These are phyloP conservation scores for Nowakowskiella sp. DNA, from an alignment of 192 early-diverging fungal species.

Conservation along the genomic window DNA sequence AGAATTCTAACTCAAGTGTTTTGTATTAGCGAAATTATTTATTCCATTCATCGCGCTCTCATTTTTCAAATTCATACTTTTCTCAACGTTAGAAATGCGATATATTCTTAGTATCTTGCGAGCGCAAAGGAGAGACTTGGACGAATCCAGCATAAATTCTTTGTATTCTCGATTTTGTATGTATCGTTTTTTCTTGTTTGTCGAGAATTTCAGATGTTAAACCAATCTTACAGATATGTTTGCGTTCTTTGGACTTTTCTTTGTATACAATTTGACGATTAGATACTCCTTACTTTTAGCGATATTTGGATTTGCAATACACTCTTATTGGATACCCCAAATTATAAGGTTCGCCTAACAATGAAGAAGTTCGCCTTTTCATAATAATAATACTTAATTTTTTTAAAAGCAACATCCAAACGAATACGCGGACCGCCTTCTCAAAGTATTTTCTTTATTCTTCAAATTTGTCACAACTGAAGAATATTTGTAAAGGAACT, in stretches of 20 bases:
- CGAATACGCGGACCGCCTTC: constrained; percentile 55
- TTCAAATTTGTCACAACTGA: too few species aligned
- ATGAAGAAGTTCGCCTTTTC: constrained; percentile 2
- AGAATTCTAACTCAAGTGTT: not conserved
- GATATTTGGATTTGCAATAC: constrained; percentile 35
- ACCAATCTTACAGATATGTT: constrained; percentile 40
- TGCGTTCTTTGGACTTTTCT: constrained; percentile 50
- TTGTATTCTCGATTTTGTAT: constrained; percentile 56
- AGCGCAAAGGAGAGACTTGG: constrained; percentile 53
- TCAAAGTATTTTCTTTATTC: too few species aligned
- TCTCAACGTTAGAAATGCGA: constrained; percentile 61
- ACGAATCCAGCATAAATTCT: constrained; percentile 31
- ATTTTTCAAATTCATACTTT: constrained; percentile 57
- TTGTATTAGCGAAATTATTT: constrained; percentile 33
- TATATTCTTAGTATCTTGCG: constrained; percentile 64
- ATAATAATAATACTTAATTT: not conserved
- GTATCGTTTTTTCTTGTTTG: constrained; percentile 6
- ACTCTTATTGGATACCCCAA: constrained; percentile 79
- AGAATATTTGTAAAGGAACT: constrained; percentile 45
- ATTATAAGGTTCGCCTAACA: constrained; percentile 35
- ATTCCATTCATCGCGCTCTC: constrained; percentile 50
- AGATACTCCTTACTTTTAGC: constrained; percentile 36
- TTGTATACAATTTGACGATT: constrained; percentile 51
- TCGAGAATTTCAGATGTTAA: constrained; percentile 13
- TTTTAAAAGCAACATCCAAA: constrained; percentile 43